Conservation (phyloP, 2,329 filamentous ascomycete genomes). For the Venturia effusa region DNA sequence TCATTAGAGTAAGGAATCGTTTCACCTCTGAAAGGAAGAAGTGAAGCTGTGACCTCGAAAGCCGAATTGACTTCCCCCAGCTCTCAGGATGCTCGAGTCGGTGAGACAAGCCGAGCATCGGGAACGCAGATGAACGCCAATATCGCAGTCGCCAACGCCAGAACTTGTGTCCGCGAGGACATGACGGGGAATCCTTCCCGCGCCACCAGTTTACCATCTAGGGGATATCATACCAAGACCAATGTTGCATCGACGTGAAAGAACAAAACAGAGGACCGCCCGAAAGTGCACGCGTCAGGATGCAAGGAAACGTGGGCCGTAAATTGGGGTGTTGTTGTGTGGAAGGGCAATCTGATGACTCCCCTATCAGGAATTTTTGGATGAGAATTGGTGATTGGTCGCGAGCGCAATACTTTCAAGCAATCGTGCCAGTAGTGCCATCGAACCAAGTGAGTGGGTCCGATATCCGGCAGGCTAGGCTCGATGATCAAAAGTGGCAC, state of each 20-base stretch:
- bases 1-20: slow-evolving; percentile 1
- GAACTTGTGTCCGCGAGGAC: slow-evolving; percentile 4
- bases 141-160: neutral
- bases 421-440: neutral
- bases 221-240: slow-evolving; percentile 5
- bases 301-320: slow-evolving; percentile 1
- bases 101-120: neutral
- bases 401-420: neutral
- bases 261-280: neutral
- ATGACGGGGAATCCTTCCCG: neutral
- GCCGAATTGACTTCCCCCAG: neutral
- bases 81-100: slow-evolving; percentile 1
- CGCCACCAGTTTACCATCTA: slow-evolving; percentile 5
- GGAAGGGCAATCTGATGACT: neutral
- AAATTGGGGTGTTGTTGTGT: neutral
- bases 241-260: neutral
- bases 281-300: neutral
- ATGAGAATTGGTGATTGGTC: neutral
- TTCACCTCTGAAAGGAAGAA: neutral
- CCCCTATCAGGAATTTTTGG: neutral
- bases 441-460: neutral
- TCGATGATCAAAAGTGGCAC: slow-evolving; percentile 22
- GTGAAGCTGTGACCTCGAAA: neutral
- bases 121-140: slow-evolving; percentile 1
- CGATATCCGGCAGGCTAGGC: slow-evolving; percentile 17